phyloP scores from a whole-genome alignment of 768 basidiomycete species.

The Mrakia gelida region DNA sequence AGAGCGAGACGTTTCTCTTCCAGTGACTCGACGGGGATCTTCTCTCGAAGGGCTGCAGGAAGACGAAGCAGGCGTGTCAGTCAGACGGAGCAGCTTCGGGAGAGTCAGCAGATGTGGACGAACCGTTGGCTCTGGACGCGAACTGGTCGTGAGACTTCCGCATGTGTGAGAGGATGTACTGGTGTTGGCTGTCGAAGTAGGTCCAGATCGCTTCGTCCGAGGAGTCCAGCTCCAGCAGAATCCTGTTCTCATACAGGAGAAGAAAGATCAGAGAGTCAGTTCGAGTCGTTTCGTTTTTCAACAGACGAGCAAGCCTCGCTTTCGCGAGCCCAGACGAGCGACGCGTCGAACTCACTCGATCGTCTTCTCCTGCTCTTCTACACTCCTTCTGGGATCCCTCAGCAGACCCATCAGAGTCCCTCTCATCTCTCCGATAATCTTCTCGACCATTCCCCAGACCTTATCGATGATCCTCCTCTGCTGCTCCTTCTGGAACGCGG shows the following conservation, averaged over 20 bases:
- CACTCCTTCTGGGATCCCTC: constrained; percentile 68
- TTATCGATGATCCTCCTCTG: constrained; percentile 91
- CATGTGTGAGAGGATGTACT: constrained; percentile 57
- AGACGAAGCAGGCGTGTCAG: constrained; percentile 15
- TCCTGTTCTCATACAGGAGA: constrained; percentile 52
- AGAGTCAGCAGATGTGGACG: constrained; percentile 15
- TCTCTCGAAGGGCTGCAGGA: background rate
- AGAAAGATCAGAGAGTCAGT: background rate
- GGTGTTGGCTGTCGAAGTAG: constrained; percentile 90
- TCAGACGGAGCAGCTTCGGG: too few relatives aligned
- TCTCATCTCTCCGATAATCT: constrained; percentile 88
- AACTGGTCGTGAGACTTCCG: background rate
- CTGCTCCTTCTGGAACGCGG: constrained; percentile 54
- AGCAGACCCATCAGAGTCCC: constrained; percentile 69
- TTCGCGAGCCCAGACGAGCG: constrained; percentile 5
- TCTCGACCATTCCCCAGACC: constrained; percentile 92
- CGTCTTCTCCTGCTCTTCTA: constrained; percentile 95
- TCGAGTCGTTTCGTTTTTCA: background rate
- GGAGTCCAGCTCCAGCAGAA: constrained; percentile 77
- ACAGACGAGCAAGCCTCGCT: background rate
- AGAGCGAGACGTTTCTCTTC: constrained; percentile 24
- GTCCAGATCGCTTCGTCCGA: constrained; percentile 91
- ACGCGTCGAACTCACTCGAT: constrained; percentile 64
- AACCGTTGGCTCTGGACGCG: background rate
- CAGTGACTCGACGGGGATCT: background rate